phyloP scores from a whole-genome alignment of 805 yeast species.

The Pichia californica region DNA sequence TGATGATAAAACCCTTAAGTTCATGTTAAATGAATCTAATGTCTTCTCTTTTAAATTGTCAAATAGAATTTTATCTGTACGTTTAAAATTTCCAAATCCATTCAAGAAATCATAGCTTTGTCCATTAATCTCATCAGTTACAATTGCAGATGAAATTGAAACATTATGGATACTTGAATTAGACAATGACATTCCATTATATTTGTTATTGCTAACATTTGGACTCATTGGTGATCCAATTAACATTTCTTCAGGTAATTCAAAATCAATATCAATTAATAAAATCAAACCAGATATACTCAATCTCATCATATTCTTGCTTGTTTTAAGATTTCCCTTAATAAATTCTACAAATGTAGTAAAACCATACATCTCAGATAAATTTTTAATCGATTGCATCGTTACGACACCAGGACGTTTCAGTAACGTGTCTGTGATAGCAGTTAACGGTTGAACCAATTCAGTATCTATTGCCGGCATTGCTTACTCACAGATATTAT shows the following conservation, averaged over 20 bases:
- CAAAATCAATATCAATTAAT: slow-evolving; percentile 33
- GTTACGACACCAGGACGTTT: slow-evolving; percentile 32
- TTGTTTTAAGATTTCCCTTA: not conserved
- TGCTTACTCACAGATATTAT: too few species aligned
- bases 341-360: slow-evolving; percentile 19
- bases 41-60: slow-evolving; percentile 25
- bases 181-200: not conserved
- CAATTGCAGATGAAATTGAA: slow-evolving; percentile 28
- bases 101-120: slow-evolving; percentile 22
- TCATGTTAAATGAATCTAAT: slow-evolving; percentile 29
- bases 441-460: slow-evolving; percentile 27
- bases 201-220: slow-evolving; percentile 2
- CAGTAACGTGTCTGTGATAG: slow-evolving; percentile 28
- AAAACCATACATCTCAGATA: slow-evolving; percentile 33
- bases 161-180: slow-evolving; percentile 16
- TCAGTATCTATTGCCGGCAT: slow-evolving; percentile 29
- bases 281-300: slow-evolving; percentile 30
- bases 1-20: slow-evolving; percentile 27
- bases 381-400: slow-evolving; percentile 28
- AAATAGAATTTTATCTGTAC: slow-evolving; percentile 22
- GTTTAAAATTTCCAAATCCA: slow-evolving; percentile 19
- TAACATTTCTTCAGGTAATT: slow-evolving; percentile 3
- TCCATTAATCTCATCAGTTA: slow-evolving; percentile 21
- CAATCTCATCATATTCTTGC: slow-evolving; percentile 17
- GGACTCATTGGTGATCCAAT: slow-evolving; percentile 8